Evolutionary conservation across 2,329 filamentous ascomycete species (phyloP).

Genomic region (Proliferodiscus dingleyae): DNA sequence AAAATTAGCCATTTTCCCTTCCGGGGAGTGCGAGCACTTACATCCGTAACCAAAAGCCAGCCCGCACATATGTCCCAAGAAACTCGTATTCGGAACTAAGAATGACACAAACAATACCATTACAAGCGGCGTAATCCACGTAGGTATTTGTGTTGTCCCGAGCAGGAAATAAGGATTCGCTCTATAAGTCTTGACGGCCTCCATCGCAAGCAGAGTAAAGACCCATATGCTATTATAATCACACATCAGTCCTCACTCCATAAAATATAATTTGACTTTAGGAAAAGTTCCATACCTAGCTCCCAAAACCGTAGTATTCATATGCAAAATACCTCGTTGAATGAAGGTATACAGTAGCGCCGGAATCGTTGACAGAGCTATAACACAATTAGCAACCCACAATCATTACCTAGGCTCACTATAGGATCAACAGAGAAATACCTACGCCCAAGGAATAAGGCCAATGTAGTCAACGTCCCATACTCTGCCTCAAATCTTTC

Average conservation of each 20-base stretch:
- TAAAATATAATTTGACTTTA: background rate
- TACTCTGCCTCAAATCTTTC: slow-evolving; percentile 92
- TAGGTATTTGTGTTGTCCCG: slow-evolving; percentile 67
- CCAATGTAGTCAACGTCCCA: slow-evolving; percentile 81
- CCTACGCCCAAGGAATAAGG: slow-evolving; percentile 88
- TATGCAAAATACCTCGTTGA: slow-evolving; percentile 66
- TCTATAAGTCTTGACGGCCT: slow-evolving; percentile 80
- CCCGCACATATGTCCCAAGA: slow-evolving; percentile 82
- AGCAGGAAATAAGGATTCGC: slow-evolving; percentile 72
- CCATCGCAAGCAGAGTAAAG: slow-evolving; percentile 78
- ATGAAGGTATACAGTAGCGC: slow-evolving; percentile 75
- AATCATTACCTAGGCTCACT: background rate
- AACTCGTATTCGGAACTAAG: slow-evolving; percentile 73
- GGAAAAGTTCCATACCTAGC: slow-evolving; percentile 57
- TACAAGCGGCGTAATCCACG: slow-evolving; percentile 84
- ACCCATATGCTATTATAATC: slow-evolving; percentile 74
- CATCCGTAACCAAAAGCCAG: slow-evolving; percentile 82
- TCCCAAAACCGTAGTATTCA: slow-evolving; percentile 72
- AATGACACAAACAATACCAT: slow-evolving; percentile 69
- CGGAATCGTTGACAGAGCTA: slow-evolving; percentile 75
- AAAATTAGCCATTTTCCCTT: slow-evolving; percentile 18
- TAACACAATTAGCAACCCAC: slow-evolving; percentile 11
- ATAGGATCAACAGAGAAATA: slow-evolving; percentile 20
- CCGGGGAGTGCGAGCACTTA: slow-evolving; percentile 41
- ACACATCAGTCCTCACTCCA: slow-evolving; percentile 20